Base-by-base conservation (phyloP, 805 yeast species). In the Yamadazyma insecticola region DNA sequence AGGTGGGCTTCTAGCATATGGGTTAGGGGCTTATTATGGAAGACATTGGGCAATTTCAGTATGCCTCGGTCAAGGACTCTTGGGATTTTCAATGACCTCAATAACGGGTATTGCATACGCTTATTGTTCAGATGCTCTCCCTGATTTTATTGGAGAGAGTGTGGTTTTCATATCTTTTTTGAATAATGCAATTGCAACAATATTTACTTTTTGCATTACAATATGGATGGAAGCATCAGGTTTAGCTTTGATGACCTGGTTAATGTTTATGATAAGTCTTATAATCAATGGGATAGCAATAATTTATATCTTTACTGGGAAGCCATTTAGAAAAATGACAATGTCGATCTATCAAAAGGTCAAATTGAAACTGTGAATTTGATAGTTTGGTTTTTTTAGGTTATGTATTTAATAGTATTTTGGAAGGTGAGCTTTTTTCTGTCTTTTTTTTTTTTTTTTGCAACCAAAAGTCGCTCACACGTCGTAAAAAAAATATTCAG, bases 181-280 rank as follows among this genome's bases (percentile, higher is more conserved):
- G 7, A 44, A 63, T 40, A 59, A 59, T 35, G 37, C 55, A 47
- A 60, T 54, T 33, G 74, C 74, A 10, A 59, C 57, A 51, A 66
- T 57, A 3, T 69, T 68, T 37, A 64, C 72, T 1, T 69, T 67
- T 45, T 72, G 65, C 2, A 57, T 68, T 33, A 64, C 60, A 32
- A 67, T 70, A 9, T 70, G 74, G 74, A 48, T 69, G 25, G 57
- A 52, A 26, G 43, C 43, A 4, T 45, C 51, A 35, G 75, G 74
- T 5, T 46, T 68, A 27, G 53, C 45, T 13, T 39, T 50, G 4
- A 62, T 70, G 11, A 63, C 72, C 1, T 69, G 73, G 72, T 53
- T 65, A 39, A 54, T 67, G 62, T 67, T 66, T 37, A 60, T 63
- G 63, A 40, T 69, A 8, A 57, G 67, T 12, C 24, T 67, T 21